Percentiles rank a stretch among this genome's conserved stretches.
phyloP scores from a whole-genome alignment of 1,139 yeast species.

The Sugiyamaella grinbergsii region DNA sequence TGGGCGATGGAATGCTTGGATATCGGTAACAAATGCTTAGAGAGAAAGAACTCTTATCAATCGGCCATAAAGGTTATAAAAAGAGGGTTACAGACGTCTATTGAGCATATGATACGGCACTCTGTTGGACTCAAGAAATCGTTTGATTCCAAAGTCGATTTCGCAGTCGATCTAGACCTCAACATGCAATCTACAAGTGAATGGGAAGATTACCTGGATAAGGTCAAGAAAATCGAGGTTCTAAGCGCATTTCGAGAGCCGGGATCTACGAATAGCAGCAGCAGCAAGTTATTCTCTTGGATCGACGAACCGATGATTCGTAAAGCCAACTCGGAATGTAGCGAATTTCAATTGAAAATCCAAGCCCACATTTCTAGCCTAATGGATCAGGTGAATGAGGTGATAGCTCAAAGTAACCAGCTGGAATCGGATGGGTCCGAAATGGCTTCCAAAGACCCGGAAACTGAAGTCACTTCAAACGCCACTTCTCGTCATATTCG shows the following conservation, averaged over 20 bases:
- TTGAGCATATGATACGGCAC: constrained; percentile 37
- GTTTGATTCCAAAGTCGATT: constrained; percentile 33
- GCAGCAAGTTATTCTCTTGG: constrained; percentile 33
- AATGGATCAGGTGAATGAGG: constrained; percentile 28
- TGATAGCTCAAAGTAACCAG: constrained; percentile 28
- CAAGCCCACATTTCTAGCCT: constrained; percentile 26
- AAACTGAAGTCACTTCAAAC: constrained; percentile 19
- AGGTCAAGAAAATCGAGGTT: constrained; percentile 21
- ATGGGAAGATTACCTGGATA: constrained; percentile 31
- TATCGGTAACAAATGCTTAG: constrained; percentile 4
- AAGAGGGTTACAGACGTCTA: constrained; percentile 37
- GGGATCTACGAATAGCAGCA: constrained; percentile 23
- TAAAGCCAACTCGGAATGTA: constrained; percentile 25
- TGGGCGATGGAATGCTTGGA: constrained; percentile 22
- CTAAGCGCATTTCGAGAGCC: constrained; percentile 15
- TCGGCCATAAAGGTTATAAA: constrained; percentile 30
- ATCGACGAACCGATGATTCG: constrained; percentile 30
- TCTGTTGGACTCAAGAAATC: constrained; percentile 34
- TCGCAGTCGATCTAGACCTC: constrained; percentile 33
- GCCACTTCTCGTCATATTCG: constrained; percentile 12
- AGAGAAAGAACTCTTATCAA: not conserved
- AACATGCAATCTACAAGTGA: constrained; percentile 32
- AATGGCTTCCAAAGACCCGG: constrained; percentile 17
- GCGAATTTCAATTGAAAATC: constrained; percentile 19
- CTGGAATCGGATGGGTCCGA: constrained; percentile 27